Evolutionary conservation across 345 rosid species (phyloP), one percentile per base, ranked within the genome.

Genomic region (Tarenaya hassleriana): DNA sequence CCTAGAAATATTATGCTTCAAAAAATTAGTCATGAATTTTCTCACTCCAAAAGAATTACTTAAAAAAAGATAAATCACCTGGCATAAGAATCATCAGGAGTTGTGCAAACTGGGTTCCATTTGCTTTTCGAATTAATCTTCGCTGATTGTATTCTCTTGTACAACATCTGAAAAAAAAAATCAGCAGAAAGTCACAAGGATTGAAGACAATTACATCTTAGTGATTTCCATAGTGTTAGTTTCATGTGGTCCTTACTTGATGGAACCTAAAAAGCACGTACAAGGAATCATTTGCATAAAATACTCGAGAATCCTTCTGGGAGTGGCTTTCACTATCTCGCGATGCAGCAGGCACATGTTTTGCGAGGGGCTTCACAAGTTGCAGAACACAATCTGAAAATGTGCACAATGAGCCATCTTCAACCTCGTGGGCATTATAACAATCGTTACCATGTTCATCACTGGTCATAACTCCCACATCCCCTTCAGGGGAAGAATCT

Each of bases 251-350:
- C 47, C 77, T 77, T 75, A 94, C 99, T 62, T 82, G 99, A 71
- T 94, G 99, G 74, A 94, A 96, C 75, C 97, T 80, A 29, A 88
- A 82, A 44, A 94, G 95, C 51, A 88, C 92, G 67, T 88, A 94
- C 60, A 86, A 86, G 39, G 96, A 83, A 74, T 94, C 97, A 55
- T 86, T 86, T 61, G 97, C 99, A 61, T 94, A 88, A 71, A 94
- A 94, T 68, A 88, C 67, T 47, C 71, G 72, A 65, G 80, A 74
- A 52, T 62, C 80, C 47, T 67, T 80, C 29, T 69, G 61, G 46
- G 80, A 76, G 60, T 69, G 73, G 34, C 62, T 79, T 45, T 69
- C 74, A 51, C 68, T 73, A 51, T 62, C 81, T 66, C 63, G 55
- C 65, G 78, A 55, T 42, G 81, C 47, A 16, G 57, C 74, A 44